These are phyloP conservation scores for Plasmodium knowlesi DNA, from an alignment of 169 alveolate species.

Conservation along the genomic window DNA sequence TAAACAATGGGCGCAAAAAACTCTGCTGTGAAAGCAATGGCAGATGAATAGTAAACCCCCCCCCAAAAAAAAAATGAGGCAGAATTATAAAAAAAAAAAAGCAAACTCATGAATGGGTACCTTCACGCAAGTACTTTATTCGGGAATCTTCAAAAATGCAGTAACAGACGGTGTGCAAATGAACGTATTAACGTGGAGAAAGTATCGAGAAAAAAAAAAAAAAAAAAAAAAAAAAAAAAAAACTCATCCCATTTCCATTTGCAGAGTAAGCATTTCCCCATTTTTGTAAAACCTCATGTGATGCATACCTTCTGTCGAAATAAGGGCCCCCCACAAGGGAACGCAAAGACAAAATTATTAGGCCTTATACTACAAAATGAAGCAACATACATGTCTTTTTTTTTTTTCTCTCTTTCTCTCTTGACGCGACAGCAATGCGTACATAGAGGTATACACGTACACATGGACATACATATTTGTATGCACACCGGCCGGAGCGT, in stretches of 20 bases:
- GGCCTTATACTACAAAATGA: background rate
- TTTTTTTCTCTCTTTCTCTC: background rate
- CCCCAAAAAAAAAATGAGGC: no score
- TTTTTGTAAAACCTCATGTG: no score
- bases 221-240: background rate
- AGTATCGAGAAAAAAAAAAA: background rate
- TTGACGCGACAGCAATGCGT: background rate
- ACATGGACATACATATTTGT: slow-evolving; percentile 2
- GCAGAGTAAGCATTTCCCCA: background rate
- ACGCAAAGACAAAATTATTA: background rate
- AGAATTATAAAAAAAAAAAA: background rate
- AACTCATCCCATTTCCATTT: background rate
- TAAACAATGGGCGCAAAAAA: background rate
- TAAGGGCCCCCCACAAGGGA: background rate
- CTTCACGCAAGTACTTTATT: background rate
- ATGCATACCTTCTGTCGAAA: background rate
- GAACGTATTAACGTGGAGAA: background rate
- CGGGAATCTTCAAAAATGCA: background rate
- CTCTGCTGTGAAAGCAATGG: background rate
- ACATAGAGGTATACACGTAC: background rate
- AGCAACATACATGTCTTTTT: background rate
- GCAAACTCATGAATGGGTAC: background rate
- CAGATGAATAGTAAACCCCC: no score
- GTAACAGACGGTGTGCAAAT: background rate
- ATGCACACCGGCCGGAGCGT: background rate